Percentiles rank a stretch among this genome's conserved stretches.
These are phyloP conservation scores for Diaporthe longicolla DNA, from an alignment of 2,329 filamentous ascomycete species.

Conservation along the genomic window DNA sequence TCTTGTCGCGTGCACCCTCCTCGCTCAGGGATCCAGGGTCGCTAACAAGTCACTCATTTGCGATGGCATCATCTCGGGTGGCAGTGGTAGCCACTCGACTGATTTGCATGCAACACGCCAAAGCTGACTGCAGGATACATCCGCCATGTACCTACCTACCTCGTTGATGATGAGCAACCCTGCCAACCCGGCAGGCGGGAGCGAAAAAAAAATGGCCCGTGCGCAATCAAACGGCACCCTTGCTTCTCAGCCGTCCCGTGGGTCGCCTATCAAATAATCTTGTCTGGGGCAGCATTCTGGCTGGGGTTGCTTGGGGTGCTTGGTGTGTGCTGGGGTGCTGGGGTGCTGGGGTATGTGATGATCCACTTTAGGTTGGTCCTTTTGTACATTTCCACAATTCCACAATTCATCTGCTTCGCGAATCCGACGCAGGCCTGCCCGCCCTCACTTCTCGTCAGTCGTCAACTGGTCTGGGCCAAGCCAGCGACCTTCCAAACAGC, in stretches of 20 bases:
- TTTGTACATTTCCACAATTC: conserved; percentile 27
- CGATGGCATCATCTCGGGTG: conserved; percentile 26
- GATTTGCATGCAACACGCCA: neutral
- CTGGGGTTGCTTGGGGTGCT: neutral
- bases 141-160: neutral
- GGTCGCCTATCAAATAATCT: neutral
- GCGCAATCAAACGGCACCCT: neutral
- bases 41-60: neutral
- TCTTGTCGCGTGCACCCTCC: neutral
- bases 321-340: neutral
- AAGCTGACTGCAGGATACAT: conserved; percentile 29
- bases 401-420: conserved; percentile 34
- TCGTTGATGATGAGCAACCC: neutral
- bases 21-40: neutral
- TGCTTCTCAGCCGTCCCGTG: conserved; percentile 20
- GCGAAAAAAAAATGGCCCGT: neutral
- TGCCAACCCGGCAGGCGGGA: conserved; percentile 2
- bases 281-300: conserved; percentile 11
- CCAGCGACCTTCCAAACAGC: conserved; percentile 13
- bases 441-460: neutral
- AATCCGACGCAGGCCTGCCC: neutral
- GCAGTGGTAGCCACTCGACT: conserved; percentile 24
- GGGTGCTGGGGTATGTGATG: neutral
- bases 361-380: conserved; percentile 11
- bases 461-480: conserved; percentile 4